Percentiles rank a stretch among this genome's conserved stretches.
Evolutionary conservation across 257 asterid species (phyloP).

Genomic region (Solanum lycopersicoides): DNA sequence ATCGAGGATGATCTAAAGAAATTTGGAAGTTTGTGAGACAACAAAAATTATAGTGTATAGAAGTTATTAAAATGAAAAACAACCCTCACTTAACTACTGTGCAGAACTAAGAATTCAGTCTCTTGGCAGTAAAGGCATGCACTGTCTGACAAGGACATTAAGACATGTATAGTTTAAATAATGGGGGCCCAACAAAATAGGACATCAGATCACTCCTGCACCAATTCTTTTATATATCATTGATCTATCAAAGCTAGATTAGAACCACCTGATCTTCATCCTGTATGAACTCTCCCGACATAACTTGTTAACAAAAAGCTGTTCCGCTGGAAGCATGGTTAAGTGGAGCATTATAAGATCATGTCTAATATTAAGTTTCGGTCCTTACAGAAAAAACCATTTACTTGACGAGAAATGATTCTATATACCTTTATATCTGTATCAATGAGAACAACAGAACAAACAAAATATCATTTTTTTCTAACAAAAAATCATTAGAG

Average conservation of each 20-base stretch:
- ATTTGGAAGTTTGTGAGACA: conserved; percentile 1
- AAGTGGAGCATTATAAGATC: not conserved
- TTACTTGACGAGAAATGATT: not conserved
- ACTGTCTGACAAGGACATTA: not conserved
- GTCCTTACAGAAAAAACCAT: not conserved
- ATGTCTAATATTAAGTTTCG: not conserved
- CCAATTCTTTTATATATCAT: not conserved
- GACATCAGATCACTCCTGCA: not conserved
- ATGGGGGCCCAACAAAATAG: not conserved
- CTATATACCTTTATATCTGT: not conserved
- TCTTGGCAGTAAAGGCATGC: not conserved
- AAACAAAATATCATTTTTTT: not conserved
- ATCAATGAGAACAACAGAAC: not conserved
- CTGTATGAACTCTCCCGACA: not conserved
- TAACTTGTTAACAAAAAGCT: not conserved
- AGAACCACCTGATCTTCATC: not conserved
- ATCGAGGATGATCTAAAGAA: conserved; percentile 68
- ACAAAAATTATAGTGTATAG: not conserved
- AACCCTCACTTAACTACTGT: not conserved
- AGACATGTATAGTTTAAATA: not conserved
- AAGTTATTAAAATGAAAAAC: not conserved
- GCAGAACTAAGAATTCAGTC: not conserved
- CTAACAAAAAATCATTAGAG: not conserved
- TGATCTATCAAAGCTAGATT: not conserved
- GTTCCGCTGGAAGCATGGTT: not conserved